phyloP scores from a whole-genome alignment of 2,329 filamentous ascomycete genomes.

The Colletotrichum simmondsii region DNA sequence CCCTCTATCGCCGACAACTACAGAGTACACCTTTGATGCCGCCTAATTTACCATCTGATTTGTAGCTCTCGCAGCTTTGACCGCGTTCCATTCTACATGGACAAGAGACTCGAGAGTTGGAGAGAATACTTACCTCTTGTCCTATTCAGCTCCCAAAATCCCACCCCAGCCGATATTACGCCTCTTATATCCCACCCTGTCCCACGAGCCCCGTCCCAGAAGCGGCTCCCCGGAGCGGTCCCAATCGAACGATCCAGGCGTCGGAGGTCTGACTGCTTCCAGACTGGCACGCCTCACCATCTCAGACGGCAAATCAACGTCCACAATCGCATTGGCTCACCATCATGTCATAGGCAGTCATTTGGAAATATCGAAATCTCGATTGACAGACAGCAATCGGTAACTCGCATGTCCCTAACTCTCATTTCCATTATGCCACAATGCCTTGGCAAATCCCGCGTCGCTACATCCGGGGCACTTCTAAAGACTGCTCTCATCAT shows the following conservation, averaged over 20 bases:
- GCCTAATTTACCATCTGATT: not conserved
- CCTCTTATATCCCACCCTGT: not conserved
- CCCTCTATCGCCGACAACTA: not conserved
- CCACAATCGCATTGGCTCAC: conserved; percentile 2
- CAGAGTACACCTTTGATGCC: not conserved
- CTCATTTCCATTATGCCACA: not conserved
- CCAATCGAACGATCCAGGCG: conserved; percentile 18
- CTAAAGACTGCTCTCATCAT: conserved; percentile 35
- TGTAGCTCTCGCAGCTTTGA: not conserved
- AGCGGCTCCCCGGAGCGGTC: not conserved
- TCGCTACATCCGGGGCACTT: not conserved
- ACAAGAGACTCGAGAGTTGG: not conserved
- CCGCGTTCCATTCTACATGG: not conserved
- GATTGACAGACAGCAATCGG: not conserved
- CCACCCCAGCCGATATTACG: conserved; percentile 6
- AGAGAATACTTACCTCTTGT: not conserved
- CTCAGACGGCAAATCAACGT: not conserved
- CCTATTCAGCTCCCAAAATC: not conserved
- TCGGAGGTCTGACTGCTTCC: conserved; percentile 18
- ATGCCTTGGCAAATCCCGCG: not conserved
- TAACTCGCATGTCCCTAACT: not conserved
- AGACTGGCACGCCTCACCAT: conserved; percentile 11
- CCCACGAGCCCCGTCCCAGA: not conserved
- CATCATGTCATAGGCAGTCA: not conserved
- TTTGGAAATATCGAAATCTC: not conserved